Evolutionary conservation across 2,329 filamentous ascomycete genomes (phyloP).

Genomic region (Neonectria punicea): DNA sequence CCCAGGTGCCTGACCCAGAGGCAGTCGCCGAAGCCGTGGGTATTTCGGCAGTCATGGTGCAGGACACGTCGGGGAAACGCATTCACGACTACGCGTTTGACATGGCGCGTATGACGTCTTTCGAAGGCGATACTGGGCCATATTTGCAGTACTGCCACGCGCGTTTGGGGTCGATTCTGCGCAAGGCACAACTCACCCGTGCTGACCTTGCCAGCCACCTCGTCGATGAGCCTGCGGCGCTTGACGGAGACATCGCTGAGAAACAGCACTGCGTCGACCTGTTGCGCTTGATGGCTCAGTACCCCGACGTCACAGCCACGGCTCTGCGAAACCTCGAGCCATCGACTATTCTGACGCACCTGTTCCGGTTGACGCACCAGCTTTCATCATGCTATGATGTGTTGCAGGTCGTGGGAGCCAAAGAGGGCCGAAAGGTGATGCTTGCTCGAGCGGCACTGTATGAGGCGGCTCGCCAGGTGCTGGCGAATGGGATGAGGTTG

Average conservation of each 20-base stretch:
- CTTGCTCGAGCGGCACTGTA: slow-evolving; percentile 71
- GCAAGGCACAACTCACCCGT: slow-evolving; percentile 31
- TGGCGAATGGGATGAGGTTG: slow-evolving; percentile 73
- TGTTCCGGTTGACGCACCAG: slow-evolving; percentile 82
- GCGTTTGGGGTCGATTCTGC: slow-evolving; percentile 62
- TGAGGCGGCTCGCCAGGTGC: slow-evolving; percentile 68
- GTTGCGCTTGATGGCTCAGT: slow-evolving; percentile 69
- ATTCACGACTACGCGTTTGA: too few species aligned
- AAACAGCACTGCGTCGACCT: slow-evolving; percentile 62
- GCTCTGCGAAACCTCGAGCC: slow-evolving; percentile 74
- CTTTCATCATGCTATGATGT: slow-evolving; percentile 80
- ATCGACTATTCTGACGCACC: slow-evolving; percentile 71
- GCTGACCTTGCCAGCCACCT: slow-evolving; percentile 39
- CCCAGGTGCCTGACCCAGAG: too few species aligned
- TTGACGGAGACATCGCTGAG: slow-evolving; percentile 27
- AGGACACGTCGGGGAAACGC: too few species aligned
- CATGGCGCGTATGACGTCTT: too few species aligned
- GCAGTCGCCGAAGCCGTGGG: too few species aligned
- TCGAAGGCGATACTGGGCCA: slow-evolving; percentile 78
- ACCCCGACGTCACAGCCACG: slow-evolving; percentile 71
- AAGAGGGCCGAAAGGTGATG: slow-evolving; percentile 66
- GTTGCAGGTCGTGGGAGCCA: slow-evolving; percentile 76
- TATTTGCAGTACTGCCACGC: slow-evolving; percentile 79
- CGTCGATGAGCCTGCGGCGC: neutral
- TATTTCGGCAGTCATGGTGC: too few species aligned